Conservation (phyloP, 345 rosid genomes). For the Erodium maritimum region DNA sequence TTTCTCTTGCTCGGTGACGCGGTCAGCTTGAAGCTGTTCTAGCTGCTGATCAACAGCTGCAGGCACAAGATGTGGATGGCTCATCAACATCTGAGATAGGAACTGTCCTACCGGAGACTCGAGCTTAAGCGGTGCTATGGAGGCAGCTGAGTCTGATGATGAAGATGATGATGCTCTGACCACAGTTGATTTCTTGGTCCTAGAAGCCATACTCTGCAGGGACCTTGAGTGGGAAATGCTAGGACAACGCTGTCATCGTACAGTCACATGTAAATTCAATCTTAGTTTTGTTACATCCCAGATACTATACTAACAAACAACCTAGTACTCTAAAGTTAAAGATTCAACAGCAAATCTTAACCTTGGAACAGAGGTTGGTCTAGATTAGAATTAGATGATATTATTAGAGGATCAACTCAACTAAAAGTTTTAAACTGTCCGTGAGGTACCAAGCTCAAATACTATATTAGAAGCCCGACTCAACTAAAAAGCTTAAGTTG, state of each 20-base stretch:
- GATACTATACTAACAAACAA: no score
- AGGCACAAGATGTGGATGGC: conserved; percentile 90
- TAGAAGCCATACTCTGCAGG: conserved; percentile 15
- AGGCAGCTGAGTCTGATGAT: conserved; percentile 33
- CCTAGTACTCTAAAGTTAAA: no score
- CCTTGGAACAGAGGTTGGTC: no score
- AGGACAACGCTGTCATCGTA: conserved; percentile 24
- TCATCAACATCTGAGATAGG: conserved; percentile 62
- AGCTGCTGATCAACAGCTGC: conserved; percentile 97
- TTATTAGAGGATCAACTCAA: no score
- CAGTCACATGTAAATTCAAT: conserved; percentile 4
- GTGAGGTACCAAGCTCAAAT: no score
- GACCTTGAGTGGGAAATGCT: conserved; percentile 21
- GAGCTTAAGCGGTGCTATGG: conserved; percentile 72
- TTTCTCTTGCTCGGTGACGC: conserved; percentile 45
- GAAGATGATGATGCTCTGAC: conserved; percentile 49
- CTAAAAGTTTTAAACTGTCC: no score
- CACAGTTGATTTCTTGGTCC: conserved; percentile 29
- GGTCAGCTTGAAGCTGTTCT: conserved; percentile 80
- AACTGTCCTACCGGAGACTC: conserved; percentile 92
- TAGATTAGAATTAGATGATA: no score
- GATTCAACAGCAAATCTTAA: no score
- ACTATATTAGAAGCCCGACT: no score
- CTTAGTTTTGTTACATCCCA: no score
- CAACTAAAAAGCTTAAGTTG: no score